phyloP scores from a whole-genome alignment of 1,284 basidiomycete genomes.

The Microbotryum silenes-acaulis region DNA sequence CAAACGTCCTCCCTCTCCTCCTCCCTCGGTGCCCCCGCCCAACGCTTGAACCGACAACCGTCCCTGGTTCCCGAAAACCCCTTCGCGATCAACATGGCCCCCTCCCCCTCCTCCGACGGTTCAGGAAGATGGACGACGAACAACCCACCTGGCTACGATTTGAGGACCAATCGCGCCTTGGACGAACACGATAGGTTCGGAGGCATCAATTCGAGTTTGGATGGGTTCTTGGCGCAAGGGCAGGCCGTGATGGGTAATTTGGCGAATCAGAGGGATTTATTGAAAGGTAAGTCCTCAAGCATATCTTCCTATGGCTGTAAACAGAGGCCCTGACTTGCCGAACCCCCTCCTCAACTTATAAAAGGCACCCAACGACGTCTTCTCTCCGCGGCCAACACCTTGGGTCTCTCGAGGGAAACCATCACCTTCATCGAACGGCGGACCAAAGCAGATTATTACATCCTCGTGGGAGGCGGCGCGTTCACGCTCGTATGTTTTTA shows the following conservation, averaged over 20 bases:
- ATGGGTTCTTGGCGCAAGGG: slow-evolving; percentile 84
- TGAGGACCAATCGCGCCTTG: slow-evolving; percentile 54
- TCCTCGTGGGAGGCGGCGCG: slow-evolving; percentile 72
- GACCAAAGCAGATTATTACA: slow-evolving; percentile 80
- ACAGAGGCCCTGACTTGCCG: too few species aligned
- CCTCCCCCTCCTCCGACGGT: slow-evolving; percentile 52
- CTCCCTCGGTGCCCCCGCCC: neutral
- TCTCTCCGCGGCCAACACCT: slow-evolving; percentile 79
- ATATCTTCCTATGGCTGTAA: too few species aligned
- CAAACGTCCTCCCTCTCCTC: slow-evolving; percentile 1
- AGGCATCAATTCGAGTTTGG: slow-evolving; percentile 67
- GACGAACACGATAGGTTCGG: slow-evolving; percentile 79
- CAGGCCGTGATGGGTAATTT: slow-evolving; percentile 80
- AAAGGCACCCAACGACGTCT: slow-evolving; percentile 66
- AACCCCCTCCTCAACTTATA: neutral
- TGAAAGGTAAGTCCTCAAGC: slow-evolving; percentile 52
- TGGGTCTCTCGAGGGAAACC: slow-evolving; percentile 82
- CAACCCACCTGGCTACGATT: slow-evolving; percentile 18
- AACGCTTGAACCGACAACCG: neutral
- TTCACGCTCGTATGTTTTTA: slow-evolving; percentile 85
- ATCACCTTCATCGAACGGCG: slow-evolving; percentile 91
- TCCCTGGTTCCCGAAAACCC: slow-evolving; percentile 39
- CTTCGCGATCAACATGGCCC: slow-evolving; percentile 47
- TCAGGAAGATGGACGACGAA: slow-evolving; percentile 14
- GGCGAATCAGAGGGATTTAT: slow-evolving; percentile 77